Evolutionary conservation across 2,329 filamentous ascomycete genomes (phyloP), one percentile per base, ranked within the genome.

Genomic region (Neopestalotiopsis rosae): DNA sequence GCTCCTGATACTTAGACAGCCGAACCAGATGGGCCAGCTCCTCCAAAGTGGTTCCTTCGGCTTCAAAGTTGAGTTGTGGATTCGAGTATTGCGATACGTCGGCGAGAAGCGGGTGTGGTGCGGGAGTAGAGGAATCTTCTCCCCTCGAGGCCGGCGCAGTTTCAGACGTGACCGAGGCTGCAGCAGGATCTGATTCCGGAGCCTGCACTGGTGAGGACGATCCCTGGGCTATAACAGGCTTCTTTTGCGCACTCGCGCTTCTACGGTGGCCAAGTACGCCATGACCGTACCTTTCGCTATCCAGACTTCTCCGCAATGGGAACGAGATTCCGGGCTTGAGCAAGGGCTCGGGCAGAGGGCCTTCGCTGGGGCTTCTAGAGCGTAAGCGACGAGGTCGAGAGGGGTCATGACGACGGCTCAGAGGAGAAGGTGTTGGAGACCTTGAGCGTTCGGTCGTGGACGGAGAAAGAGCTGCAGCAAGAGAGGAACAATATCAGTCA

Each of bases 21-120:
- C 92, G 90, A 72, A 94, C 91, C 74, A 95, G 81, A 79, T 94
- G 92, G 65, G 92, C 92, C 73, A 95, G 88, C 80, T 95, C 92
- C 76, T 93, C 90, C 70, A 95, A 84, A 14, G 90, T 92, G 61
- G 91, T 93, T 69, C 89, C 88, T 61, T 91, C 89, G 65, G 85
- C 85, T 70, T 91, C 88, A 49, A 87, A 85, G 63, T 87, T 84
- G 67, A 91, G 79, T 72, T 87, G 85, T 14, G 87, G 81, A 76
- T 92, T 91, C 61, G 87, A 86, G 79, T 92, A 93, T 68, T 90
- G 84, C 57, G 91, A 91, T 58, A 89, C 81, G 77, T 93, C 90
- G 71, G 88, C 87, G 62, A 92, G 80, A 61, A 93, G 83, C n/a
- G 90, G 84, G 3, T 17, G 59, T 68, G 84, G 82, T 32, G 81